Evolutionary conservation across 1,284 basidiomycete genomes (phyloP).

Genomic region (Tylopilus sp.): DNA sequence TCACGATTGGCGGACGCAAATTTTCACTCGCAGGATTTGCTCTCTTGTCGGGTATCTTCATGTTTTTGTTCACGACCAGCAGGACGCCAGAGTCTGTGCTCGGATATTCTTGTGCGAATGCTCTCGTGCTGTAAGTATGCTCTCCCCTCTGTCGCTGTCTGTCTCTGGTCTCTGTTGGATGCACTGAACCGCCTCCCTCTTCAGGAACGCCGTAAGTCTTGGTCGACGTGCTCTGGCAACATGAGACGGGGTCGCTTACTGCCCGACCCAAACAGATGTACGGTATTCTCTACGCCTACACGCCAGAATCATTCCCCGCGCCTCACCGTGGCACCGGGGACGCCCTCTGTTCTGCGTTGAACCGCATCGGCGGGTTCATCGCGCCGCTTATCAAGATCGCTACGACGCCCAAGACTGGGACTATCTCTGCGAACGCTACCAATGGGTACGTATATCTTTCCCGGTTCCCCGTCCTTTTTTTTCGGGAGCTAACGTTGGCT

Average conservation of each 20-base stretch:
- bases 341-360: conserved; percentile 50
- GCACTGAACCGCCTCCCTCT: conserved; percentile 16
- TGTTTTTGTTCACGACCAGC: conserved; percentile 60
- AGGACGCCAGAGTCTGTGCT: conserved; percentile 43
- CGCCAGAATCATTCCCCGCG: conserved; percentile 62
- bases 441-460: conserved; percentile 31
- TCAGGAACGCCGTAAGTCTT: conserved; percentile 34
- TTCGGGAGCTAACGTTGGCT: too few species aligned
- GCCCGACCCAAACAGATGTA: conserved; percentile 42
- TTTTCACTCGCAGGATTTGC: conserved; percentile 50
- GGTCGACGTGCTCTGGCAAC: background rate
- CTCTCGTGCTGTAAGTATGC: conserved; percentile 39
- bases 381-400: conserved; percentile 51
- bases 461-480: too few species aligned
- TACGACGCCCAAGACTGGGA: conserved; percentile 35
- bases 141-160: background rate
- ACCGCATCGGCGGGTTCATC: conserved; percentile 53
- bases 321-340: conserved; percentile 62
- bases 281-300: conserved; percentile 57
- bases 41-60: conserved; percentile 49
- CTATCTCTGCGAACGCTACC: conserved; percentile 35
- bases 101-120: conserved; percentile 51
- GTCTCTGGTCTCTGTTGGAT: too few species aligned
- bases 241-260: background rate
- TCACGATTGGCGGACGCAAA: conserved; percentile 46